Percentiles rank a stretch among this genome's conserved stretches.
Evolutionary conservation across 2,329 filamentous ascomycete genomes (phyloP).

Genomic region (Pestalotiopsis sp.): DNA sequence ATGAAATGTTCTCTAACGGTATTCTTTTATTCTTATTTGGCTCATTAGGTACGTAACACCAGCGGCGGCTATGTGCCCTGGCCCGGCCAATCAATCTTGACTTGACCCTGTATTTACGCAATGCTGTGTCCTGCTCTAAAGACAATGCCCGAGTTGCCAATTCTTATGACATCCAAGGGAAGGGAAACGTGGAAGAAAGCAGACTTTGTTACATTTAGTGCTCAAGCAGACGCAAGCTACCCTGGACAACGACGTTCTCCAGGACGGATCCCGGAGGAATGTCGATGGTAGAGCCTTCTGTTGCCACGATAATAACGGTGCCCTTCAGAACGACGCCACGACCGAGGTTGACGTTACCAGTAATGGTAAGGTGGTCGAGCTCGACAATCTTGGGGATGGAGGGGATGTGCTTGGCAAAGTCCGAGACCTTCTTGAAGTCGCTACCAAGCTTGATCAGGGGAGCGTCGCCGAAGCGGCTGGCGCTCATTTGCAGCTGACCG

Average conservation of each 20-base stretch:
- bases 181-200: neutral
- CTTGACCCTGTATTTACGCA: conserved; percentile 9
- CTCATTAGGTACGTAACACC: conserved; percentile 11
- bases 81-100: neutral
- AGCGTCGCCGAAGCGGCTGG: conserved; percentile 92
- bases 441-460: conserved; percentile 97
- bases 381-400: conserved; percentile 90
- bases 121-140: conserved; percentile 8
- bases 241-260: conserved; percentile 98
- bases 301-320: conserved; percentile 98
- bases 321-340: conserved; percentile 96
- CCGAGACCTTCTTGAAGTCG: conserved; percentile 99
- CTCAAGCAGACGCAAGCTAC: conserved; percentile 78
- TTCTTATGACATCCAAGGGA: neutral
- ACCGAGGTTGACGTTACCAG: conserved; percentile 93
- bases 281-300: conserved; percentile 96
- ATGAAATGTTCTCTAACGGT: neutral
- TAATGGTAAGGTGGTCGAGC: conserved; percentile 95
- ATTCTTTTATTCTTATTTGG: conserved; percentile 5
- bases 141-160: neutral
- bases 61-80: neutral
- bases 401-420: conserved; percentile 86
- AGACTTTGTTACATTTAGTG: conserved; percentile 45
- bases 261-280: conserved; percentile 94
- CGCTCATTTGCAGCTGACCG: conserved; percentile 95